These are phyloP conservation scores for Ceratobasidium sp. DNA, from an alignment of 1,284 basidiomycete species.

Conservation along the genomic window DNA sequence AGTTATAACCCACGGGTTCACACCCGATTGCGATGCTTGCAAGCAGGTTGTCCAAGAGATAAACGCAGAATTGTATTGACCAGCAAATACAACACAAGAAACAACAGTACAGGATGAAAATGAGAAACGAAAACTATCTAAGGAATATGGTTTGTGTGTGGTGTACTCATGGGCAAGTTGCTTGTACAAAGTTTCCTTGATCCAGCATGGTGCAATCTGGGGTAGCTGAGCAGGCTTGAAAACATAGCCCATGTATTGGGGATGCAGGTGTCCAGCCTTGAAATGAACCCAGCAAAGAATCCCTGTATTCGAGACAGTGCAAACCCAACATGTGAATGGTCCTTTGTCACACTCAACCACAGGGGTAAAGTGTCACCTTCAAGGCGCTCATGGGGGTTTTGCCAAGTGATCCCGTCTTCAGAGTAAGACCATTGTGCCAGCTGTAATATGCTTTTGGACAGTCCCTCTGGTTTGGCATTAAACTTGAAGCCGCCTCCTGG, in stretches of 20 bases:
- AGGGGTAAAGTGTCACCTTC: constrained; percentile 14
- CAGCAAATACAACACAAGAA: too few species aligned
- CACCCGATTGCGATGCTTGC: too few species aligned
- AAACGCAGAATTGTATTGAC: too few species aligned
- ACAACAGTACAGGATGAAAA: too few species aligned
- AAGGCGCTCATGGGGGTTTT: background rate
- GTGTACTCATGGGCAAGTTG: too few species aligned
- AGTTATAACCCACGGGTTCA: too few species aligned
- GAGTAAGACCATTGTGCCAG: constrained; percentile 15
- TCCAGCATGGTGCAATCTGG: background rate
- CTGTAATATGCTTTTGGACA: background rate
- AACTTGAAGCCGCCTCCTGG: background rate
- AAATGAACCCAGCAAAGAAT: background rate
- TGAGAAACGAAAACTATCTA: too few species aligned
- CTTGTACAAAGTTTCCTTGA: constrained; percentile 4
- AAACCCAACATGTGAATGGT: background rate
- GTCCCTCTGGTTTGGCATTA: background rate
- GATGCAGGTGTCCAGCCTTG: background rate
- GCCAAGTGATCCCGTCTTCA: background rate
- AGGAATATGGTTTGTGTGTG: too few species aligned
- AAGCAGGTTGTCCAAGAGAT: too few species aligned
- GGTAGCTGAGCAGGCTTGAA: background rate
- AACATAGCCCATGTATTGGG: background rate
- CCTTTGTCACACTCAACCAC: background rate
- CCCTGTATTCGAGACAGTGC: background rate